Evolutionary conservation across 345 rosid genomes (phyloP).

Genomic region (Hibiscus syriacus): DNA sequence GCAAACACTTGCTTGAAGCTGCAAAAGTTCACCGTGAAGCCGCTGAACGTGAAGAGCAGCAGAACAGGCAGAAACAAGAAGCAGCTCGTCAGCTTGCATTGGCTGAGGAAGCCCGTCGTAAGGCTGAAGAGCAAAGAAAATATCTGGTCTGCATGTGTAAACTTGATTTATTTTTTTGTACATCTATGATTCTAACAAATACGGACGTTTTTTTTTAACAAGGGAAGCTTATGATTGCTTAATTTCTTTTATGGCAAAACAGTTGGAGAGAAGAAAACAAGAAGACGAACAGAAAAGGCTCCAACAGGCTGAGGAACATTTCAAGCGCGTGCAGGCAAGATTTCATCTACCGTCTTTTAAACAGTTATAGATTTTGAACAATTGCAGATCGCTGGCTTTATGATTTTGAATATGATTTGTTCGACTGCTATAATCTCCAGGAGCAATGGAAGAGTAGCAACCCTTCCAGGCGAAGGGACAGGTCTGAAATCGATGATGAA

Average conservation of each 20-base stretch:
- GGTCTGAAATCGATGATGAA: conserved; percentile 56
- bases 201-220: not conserved
- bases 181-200: not conserved
- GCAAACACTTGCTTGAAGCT: conserved; percentile 85
- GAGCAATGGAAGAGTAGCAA: conserved; percentile 93
- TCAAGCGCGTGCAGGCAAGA: conserved; percentile 77
- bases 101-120: conserved; percentile 98
- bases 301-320: conserved; percentile 83
- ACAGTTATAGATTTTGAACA: not conserved
- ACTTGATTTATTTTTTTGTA: conserved; percentile 5
- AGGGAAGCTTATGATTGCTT: conserved; percentile 7
- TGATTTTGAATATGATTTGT: conserved; percentile 13
- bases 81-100: conserved; percentile 90
- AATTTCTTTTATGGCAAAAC: conserved; percentile 19
- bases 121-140: conserved; percentile 95
- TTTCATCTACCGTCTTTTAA: not conserved
- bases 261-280: conserved; percentile 92
- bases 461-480: conserved; percentile 73
- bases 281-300: conserved; percentile 84
- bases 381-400: not conserved
- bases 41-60: conserved; percentile 47
- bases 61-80: conserved; percentile 82
- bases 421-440: conserved; percentile 27
- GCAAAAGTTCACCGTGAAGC: conserved; percentile 79
- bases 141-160: conserved; percentile 45